These are phyloP conservation scores for Pythium sp. DNA, from an alignment of 352 stramenopile genomes.

Conservation along the genomic window DNA sequence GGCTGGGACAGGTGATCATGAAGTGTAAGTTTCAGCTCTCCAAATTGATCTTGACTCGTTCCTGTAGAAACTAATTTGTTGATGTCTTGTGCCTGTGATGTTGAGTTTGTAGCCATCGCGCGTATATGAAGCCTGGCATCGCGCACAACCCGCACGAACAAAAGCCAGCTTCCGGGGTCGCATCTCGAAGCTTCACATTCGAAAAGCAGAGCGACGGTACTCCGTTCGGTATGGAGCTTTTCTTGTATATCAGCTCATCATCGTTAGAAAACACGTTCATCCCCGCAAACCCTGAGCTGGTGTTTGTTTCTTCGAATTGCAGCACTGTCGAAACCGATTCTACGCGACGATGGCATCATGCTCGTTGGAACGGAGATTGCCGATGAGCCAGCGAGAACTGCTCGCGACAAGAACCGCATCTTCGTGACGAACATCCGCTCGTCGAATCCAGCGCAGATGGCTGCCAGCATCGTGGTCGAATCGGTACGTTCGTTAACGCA, in stretches of 20 bases:
- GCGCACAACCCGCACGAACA: constrained; percentile 1
- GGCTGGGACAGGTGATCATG: constrained; percentile 22
- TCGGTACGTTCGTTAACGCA: constrained; percentile 25
- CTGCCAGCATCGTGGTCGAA: constrained; percentile 35
- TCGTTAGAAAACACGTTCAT: background rate
- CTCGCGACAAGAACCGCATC: constrained; percentile 44
- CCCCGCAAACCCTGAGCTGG: background rate
- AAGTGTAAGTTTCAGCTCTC: constrained; percentile 23
- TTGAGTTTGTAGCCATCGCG: constrained; percentile 1
- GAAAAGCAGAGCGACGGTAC: constrained; percentile 27
- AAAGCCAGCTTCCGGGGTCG: background rate
- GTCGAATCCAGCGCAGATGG: constrained; percentile 19
- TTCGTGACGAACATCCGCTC: constrained; percentile 55
- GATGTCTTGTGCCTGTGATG: background rate
- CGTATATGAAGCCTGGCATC: background rate
- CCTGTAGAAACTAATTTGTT: background rate
- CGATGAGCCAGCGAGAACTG: background rate
- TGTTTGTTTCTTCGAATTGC: background rate
- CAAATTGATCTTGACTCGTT: background rate
- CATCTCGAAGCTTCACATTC: constrained; percentile 31
- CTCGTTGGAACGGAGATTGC: constrained; percentile 62
- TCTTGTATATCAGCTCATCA: background rate
- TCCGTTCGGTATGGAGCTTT: constrained; percentile 31
- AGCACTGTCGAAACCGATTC: constrained; percentile 75
- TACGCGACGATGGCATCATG: constrained; percentile 70